phyloP scores from a whole-genome alignment of 1,284 basidiomycete genomes.

The Microbotryum saponariae region DNA sequence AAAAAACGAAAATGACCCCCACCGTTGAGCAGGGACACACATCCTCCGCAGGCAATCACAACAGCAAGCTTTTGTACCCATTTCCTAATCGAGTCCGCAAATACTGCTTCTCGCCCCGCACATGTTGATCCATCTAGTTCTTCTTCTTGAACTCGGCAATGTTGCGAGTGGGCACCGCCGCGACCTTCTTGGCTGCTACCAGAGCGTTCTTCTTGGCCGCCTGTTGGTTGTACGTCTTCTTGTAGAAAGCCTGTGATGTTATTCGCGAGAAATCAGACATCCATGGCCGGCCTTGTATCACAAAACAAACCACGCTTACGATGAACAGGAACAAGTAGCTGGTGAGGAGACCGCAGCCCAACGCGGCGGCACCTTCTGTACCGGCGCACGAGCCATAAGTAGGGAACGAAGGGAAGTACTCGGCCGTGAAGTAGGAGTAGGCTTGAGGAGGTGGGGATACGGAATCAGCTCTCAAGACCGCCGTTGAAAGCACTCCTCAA shows the following conservation, averaged over 20 bases:
- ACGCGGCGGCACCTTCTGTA: slow-evolving; percentile 74
- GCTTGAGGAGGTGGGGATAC: slow-evolving; percentile 46
- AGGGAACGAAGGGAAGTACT: slow-evolving; percentile 55
- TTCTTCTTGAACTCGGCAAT: slow-evolving; percentile 24
- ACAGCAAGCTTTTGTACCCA: too few relatives aligned
- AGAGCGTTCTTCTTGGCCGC: slow-evolving; percentile 16
- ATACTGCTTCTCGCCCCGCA: too few relatives aligned
- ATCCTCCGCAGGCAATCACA: too few relatives aligned
- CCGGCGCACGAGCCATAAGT: slow-evolving; percentile 75
- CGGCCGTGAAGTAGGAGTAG: slow-evolving; percentile 61
- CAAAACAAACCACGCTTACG: slow-evolving; percentile 27
- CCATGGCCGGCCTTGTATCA: too few relatives aligned
- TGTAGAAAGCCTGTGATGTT: slow-evolving; percentile 37
- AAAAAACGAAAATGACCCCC: too few relatives aligned
- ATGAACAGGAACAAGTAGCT: slow-evolving; percentile 87
- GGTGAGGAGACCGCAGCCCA: slow-evolving; percentile 79
- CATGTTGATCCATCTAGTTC: slow-evolving; percentile 3
- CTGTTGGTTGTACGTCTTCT: slow-evolving; percentile 40
- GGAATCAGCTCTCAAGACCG: not conserved
- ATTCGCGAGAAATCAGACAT: not conserved
- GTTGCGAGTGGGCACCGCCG: slow-evolving; percentile 2
- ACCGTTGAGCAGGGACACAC: too few relatives aligned
- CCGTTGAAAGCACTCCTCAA: slow-evolving; percentile 7
- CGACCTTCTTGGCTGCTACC: slow-evolving; percentile 1
- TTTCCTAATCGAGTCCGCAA: too few relatives aligned